Evolutionary conservation across 495 filamentous ascomycete genomes (phyloP).

Genomic region (Aspergillus incahuasiensis): DNA sequence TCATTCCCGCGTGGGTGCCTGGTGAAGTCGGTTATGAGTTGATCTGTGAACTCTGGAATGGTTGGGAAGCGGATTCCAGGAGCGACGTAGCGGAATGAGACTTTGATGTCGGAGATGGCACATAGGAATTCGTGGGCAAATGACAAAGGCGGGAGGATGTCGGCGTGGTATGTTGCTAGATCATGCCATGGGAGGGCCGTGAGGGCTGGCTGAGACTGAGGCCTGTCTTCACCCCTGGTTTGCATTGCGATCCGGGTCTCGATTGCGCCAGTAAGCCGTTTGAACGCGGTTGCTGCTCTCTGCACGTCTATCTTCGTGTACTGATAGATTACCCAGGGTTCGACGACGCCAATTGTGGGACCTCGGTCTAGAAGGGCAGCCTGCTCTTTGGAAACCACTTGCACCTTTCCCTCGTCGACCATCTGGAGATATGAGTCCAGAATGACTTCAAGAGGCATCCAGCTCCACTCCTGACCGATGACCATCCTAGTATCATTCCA

Average conservation of each 20-base stretch:
- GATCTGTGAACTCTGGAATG: no score
- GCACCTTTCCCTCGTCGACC: constrained; percentile 12
- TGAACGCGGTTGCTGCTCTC: constrained; percentile 7
- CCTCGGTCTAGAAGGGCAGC: not conserved
- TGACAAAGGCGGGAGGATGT: not conserved
- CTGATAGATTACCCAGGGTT: constrained; percentile 9
- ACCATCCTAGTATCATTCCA: no score
- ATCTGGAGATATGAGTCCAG: constrained; percentile 14
- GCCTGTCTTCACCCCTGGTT: not conserved
- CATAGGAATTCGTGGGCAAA: not conserved
- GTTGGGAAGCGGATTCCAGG: not conserved
- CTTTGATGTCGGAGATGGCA: not conserved
- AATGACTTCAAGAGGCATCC: constrained; percentile 17
- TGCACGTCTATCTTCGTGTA: constrained; percentile 11
- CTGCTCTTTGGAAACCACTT: constrained; percentile 3
- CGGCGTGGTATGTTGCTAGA: not conserved
- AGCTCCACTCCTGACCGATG: constrained; percentile 10
- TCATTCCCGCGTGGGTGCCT: no score
- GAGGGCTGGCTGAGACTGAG: not conserved
- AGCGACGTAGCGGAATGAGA: constrained; percentile 13
- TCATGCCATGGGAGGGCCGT: constrained; percentile 5
- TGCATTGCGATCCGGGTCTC: not conserved
- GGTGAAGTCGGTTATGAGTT: no score
- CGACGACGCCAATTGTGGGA: not conserved
- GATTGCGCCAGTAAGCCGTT: constrained; percentile 2